These are phyloP conservation scores for Perkinsus chesapeaki DNA, from an alignment of 169 alveolate genomes.

Conservation along the genomic window DNA sequence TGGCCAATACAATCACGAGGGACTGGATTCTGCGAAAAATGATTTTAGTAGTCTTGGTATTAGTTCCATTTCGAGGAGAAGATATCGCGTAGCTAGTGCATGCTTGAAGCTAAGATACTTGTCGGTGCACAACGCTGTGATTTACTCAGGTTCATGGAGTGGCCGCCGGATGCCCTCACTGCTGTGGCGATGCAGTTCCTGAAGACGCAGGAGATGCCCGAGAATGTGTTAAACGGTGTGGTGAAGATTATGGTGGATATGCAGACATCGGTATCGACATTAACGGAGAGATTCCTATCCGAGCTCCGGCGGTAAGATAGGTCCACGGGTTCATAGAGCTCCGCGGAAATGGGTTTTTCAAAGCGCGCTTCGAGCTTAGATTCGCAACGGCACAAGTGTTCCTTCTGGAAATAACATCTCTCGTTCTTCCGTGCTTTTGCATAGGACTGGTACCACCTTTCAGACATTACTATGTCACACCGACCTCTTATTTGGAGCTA, in stretches of 20 bases:
- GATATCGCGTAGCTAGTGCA: no score
- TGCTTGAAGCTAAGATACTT: no score
- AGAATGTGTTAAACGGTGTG: conserved; percentile 47
- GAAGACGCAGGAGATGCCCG: conserved; percentile 43
- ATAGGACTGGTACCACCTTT: background rate
- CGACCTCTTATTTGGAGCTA: conserved; percentile 85
- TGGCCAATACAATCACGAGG: no score
- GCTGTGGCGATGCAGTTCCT: conserved; percentile 81
- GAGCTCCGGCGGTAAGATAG: conserved; percentile 64
- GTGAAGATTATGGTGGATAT: conserved; percentile 76
- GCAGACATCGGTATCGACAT: conserved; percentile 67
- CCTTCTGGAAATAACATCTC: background rate
- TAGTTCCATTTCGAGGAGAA: no score
- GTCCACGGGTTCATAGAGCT: no score
- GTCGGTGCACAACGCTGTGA: background rate
- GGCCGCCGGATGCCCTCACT: conserved; percentile 91
- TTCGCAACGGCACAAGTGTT: no score
- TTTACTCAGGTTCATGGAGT: conserved; percentile 42
- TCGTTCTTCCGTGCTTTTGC: background rate
- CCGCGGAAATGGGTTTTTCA: background rate
- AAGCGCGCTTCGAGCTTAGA: no score
- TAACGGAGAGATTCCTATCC: conserved; percentile 57
- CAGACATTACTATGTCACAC: conserved; percentile 84
- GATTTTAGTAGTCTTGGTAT: no score
- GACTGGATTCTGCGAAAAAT: no score